Percentiles rank a stretch among this genome's conserved stretches.
These are phyloP conservation scores for Alternaria hordeiaustralica DNA, from an alignment of 2,329 filamentous ascomycete species.

Conservation along the genomic window DNA sequence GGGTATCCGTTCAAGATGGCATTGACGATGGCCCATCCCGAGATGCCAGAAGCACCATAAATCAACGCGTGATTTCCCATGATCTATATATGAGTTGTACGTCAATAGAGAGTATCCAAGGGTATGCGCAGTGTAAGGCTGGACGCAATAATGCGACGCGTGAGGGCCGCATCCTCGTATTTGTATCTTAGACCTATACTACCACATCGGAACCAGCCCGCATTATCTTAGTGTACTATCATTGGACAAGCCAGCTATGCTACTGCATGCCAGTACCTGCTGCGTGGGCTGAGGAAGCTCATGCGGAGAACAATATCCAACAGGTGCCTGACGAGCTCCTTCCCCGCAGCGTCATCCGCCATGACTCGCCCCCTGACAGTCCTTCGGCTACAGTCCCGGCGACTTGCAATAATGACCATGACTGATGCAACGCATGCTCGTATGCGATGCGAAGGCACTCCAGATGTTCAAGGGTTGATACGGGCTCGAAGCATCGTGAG, in stretches of 20 bases:
- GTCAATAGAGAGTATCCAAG: neutral
- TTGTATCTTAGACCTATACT: neutral
- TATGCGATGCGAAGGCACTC: neutral
- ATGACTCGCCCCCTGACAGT: slow-evolving; percentile 30
- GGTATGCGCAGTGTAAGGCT: neutral
- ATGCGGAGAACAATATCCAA: slow-evolving; percentile 40
- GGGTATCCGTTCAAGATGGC: slow-evolving; percentile 57
- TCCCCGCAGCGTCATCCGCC: slow-evolving; percentile 25
- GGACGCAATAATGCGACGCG: neutral
- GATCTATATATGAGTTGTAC: neutral
- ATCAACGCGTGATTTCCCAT: slow-evolving; percentile 45
- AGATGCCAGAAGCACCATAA: slow-evolving; percentile 57
- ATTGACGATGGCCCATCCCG: slow-evolving; percentile 59
- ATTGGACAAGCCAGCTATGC: neutral
- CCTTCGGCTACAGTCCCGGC: neutral
- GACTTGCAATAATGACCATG: neutral
- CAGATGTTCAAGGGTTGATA: no score
- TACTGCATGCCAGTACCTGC: slow-evolving; percentile 1
- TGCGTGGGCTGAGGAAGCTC: neutral
- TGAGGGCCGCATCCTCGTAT: neutral
- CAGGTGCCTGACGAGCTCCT: slow-evolving; percentile 13
- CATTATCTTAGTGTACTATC: neutral
- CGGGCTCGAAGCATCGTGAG: neutral
- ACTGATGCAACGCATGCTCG: neutral
- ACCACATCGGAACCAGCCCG: neutral